Evolutionary conservation across 202 grass and related monocot species (phyloP), one percentile per base, ranked within the genome.

Genomic region (Miscanthus sacchariflorus): DNA sequence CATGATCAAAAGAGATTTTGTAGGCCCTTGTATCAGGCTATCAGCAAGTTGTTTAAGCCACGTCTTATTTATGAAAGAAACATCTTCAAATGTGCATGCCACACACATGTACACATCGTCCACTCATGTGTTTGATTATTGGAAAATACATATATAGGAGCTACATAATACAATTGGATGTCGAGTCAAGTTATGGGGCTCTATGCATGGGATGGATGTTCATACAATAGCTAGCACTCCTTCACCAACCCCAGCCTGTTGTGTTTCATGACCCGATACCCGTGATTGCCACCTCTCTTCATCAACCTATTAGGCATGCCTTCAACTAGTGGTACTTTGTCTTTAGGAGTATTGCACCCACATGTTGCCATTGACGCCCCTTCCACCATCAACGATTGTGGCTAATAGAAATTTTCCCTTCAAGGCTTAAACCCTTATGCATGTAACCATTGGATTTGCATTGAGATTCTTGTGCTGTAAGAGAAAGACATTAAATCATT

Each of bases 21-120:
- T 83, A 83, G 49, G 86, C 73, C 73, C 87, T 65, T 83, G 25
- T 61, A n/a, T 49, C 14, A 52, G 5, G 4, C 49, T 52, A 18
- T 52, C 40, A 45, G 6, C 14, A 46, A 44, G 40, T 83, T 40
- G n/a, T 59, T 43, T 54, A 24, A 27, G 49, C 30, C 7, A 35
- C 1, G 18, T 56, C 44, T 68, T 38, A 30, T 68, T 56, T 68
- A 45, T 56, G 35, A 59, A 88, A 82, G 71, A n/a, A 72, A 44
- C 45, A 69, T 69, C 9, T 77, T 69, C 6, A 49, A 67, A 46
- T 25, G 9, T 27, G 56, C 28, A 87, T n/a, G 78, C 70, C 66
- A 43, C 77, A 80, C 25, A 39, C 39, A 67, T 3, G 13, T 23
- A 10, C 35, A 5, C 25, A n/a, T n/a, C 12, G 56, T 38, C 14